Evolutionary conservation across 441 rosid genomes (phyloP).

Genomic region (Adansonia rubrostipa): DNA sequence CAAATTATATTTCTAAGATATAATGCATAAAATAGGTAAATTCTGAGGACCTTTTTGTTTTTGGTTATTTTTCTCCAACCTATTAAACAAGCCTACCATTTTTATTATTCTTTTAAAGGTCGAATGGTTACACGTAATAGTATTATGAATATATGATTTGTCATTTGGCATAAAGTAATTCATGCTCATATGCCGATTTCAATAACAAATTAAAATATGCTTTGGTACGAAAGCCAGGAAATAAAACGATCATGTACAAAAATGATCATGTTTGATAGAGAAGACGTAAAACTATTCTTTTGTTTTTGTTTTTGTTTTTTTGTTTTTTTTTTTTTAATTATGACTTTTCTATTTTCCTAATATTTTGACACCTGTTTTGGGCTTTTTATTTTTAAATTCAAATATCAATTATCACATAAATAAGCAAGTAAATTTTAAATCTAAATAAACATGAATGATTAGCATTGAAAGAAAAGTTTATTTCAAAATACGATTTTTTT

Average conservation of each 20-base stretch:
- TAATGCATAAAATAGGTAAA: not conserved
- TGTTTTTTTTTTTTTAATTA: too few relatives aligned
- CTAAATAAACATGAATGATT: not conserved
- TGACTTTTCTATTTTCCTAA: too few relatives aligned
- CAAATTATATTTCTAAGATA: too few relatives aligned
- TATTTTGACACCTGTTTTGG: not conserved
- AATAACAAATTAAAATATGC: not conserved
- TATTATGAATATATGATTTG: not conserved
- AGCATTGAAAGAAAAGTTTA: not conserved
- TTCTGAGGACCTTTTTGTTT: not conserved
- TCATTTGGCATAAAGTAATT: not conserved
- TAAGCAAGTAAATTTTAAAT: not conserved
- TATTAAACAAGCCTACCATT: not conserved
- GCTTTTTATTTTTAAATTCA: not conserved
- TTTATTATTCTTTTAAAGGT: not conserved
- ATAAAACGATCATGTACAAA: not conserved
- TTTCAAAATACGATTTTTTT: not conserved
- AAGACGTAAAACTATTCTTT: not conserved
- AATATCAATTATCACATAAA: not conserved
- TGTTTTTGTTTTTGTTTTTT: too few relatives aligned
- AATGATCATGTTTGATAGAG: not conserved
- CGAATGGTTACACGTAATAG: not conserved
- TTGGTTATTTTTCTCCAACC: not conserved
- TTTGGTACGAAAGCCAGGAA: not conserved
- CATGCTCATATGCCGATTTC: not conserved